Conservation (phyloP, 2,329 filamentous ascomycete genomes). For the Talaromyces funiculosus region DNA sequence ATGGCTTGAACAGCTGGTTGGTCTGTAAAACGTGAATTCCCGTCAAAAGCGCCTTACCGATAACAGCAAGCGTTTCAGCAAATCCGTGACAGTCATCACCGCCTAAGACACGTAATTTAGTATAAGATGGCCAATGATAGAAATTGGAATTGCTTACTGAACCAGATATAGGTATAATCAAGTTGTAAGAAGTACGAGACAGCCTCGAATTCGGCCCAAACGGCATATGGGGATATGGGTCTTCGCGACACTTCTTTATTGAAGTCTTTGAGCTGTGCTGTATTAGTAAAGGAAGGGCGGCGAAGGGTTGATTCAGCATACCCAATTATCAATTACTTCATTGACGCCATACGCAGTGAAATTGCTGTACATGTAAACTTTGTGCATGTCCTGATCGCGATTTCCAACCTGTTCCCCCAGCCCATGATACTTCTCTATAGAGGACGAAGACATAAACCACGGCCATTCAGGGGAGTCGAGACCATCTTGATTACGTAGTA, state of each 20-base stretch:
- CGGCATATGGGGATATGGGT: neutral
- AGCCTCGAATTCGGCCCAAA: slow-evolving; percentile 9
- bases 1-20: neutral
- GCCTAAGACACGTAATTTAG: neutral
- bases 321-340: slow-evolving; percentile 10
- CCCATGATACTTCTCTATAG: neutral
- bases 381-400: slow-evolving; percentile 7
- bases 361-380: slow-evolving; percentile 8
- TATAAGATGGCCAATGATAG: neutral
- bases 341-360: slow-evolving; percentile 7
- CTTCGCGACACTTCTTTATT: slow-evolving; percentile 3
- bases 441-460: slow-evolving; percentile 1
- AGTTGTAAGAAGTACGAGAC: slow-evolving; percentile 5
- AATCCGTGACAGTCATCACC: slow-evolving; percentile 7
- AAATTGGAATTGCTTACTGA: slow-evolving; percentile 2
- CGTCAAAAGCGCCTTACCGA: slow-evolving; percentile 11
- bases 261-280: slow-evolving; percentile 7
- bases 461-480: slow-evolving; percentile 2
- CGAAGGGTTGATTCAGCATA: neutral
- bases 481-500: neutral
- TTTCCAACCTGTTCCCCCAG: neutral
- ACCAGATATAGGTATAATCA: slow-evolving; percentile 6
- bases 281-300: neutral
- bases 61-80: slow-evolving; percentile 2
- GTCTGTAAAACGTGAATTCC: neutral